Evolutionary conservation across 352 stramenopile genomes (phyloP), one percentile per base, ranked within the genome.

Genomic region (Phytopythium mirpurense): DNA sequence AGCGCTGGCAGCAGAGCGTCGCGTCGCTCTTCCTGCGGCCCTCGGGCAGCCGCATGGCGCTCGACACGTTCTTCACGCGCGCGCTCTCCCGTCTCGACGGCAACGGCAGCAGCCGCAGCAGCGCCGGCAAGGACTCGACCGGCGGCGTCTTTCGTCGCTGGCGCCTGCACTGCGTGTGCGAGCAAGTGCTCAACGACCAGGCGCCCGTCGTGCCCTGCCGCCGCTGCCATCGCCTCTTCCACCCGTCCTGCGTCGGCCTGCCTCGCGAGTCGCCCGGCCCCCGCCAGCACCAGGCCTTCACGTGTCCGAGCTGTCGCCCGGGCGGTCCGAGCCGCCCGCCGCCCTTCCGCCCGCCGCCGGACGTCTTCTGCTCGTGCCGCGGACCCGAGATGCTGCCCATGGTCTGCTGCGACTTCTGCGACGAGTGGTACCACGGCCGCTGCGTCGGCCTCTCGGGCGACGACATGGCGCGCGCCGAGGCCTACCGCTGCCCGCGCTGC

Each of bases 331-430:
- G 11, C 42, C n/a, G n/a, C n/a, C 19, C 11, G 34, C n/a, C 16
- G 14, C 14, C 29, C 15, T 52, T 31, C 46, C 3, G 31, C 8
- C 19, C 46, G 34, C 51, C 27, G 11, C 40, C 40, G 16, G 35
- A 29, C n/a, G 7, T 45, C 19, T 94, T 90, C 48, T 94, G 83
- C 41, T 52, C 83, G n/a, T 94, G 83, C 26, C 70, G 83, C 24
- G 74, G 75, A 7, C 51, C 58, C 1, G 83, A 94, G 24, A 62
- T 74, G 37, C 54, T 70, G n/a, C 71, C 83, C 18, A 94, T 94
- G 83, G 89, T 94, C 44, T 94, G 83, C 64, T 94, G 83, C 54
- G 83, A 94, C 45, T 85, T 88, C 48, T 94, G 83, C 36, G 83
- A 94, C 54, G 83, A 94, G 67, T 94, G 83, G 83, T 94, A 92